Base-by-base conservation (phyloP, 2,329 filamentous ascomycete genomes). In the Botrytis medusae region DNA sequence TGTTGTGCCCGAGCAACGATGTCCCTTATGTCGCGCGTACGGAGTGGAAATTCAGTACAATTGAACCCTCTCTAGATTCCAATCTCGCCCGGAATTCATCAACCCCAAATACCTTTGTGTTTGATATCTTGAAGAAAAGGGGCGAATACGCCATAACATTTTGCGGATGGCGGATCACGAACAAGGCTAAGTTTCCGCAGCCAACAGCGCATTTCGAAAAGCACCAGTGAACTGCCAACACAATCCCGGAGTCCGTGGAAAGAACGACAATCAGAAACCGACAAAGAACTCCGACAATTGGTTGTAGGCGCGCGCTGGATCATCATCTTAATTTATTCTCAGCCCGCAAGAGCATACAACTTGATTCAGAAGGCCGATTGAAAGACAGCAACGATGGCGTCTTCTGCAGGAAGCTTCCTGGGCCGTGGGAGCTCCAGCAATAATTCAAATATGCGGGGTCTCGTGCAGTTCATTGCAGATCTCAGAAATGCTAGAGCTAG, bases 391-490 rank as follows among this genome's bases (percentile, higher is more conserved):
- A 69, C 40, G 20, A 81, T 81, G 80, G 78, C 79, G 44, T 77
- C 77, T 69, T 79, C 79, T 69, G 78, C 79, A 72, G 84, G 85
- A 79, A 87, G 89, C 82, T 92, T 91, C 76, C 86, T 92, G 75
- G 88, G 89, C 85, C 89, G 90, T 77, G 91, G 89, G 77, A 89
- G 85, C 80, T 78, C 77, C 61, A 89, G 85, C 79, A 89, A 85
- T 81, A 91, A 88, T 82, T 86, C 89, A 59, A 91, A 91, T 80
- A 92, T 92, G 90, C 88, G 90, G 78, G 95, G 96, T 42, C 87
- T 99, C 78, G 96, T 99, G 65, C 97, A 98, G 82, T 99, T 99
- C 85, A 99, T 99, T 82, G 96, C 96, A 75, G 96, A 99, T 83
- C 83, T 99, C 80, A 88, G 96, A 82, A 99, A 99, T 83, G 96